Conservation (phyloP, 1,284 basidiomycete species). For the Cryptococcus sp. region DNA sequence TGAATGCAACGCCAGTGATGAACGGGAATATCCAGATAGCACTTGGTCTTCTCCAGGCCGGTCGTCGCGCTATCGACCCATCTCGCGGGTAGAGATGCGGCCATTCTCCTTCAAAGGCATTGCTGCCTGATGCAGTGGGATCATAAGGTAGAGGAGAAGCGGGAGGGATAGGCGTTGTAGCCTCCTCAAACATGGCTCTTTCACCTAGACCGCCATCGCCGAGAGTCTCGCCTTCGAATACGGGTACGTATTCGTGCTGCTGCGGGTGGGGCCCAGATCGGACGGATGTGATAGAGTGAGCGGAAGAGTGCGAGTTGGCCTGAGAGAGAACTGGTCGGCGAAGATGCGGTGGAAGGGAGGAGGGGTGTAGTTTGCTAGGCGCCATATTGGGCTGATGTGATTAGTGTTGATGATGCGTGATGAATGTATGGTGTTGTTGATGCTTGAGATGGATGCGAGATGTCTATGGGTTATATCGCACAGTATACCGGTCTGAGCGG, state of each 20-base stretch:
- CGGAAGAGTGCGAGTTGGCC: not conserved
- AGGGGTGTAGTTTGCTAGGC: constrained; percentile 4
- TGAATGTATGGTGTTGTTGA: not conserved
- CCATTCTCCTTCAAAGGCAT: constrained; percentile 5
- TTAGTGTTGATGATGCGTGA: not conserved
- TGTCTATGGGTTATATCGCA: too few species aligned
- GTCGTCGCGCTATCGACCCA: constrained; percentile 33
- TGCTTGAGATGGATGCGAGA: too few species aligned
- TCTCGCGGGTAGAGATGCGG: constrained; percentile 34
- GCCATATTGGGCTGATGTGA: constrained; percentile 1
- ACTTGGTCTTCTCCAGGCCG: constrained; percentile 42
- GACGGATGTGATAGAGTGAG: constrained; percentile 5
- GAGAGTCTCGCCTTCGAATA: constrained; percentile 15
- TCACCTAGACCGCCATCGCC: constrained; percentile 19
- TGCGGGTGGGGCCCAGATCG: constrained; percentile 25
- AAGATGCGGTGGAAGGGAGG: not conserved
- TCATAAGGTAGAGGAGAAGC: not conserved
- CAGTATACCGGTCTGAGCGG: too few species aligned
- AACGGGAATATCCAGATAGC: constrained; percentile 48
- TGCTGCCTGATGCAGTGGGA: not conserved
- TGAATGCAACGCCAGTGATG: constrained; percentile 36
- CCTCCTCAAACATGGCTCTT: constrained; percentile 25
- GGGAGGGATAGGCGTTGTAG: constrained; percentile 2
- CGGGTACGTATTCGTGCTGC: constrained; percentile 33
- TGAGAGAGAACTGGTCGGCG: not conserved